Evolutionary conservation across 176 grass and related monocot genomes (phyloP), one percentile per base, ranked within the genome.

Genomic region (Eragrostis curvula): DNA sequence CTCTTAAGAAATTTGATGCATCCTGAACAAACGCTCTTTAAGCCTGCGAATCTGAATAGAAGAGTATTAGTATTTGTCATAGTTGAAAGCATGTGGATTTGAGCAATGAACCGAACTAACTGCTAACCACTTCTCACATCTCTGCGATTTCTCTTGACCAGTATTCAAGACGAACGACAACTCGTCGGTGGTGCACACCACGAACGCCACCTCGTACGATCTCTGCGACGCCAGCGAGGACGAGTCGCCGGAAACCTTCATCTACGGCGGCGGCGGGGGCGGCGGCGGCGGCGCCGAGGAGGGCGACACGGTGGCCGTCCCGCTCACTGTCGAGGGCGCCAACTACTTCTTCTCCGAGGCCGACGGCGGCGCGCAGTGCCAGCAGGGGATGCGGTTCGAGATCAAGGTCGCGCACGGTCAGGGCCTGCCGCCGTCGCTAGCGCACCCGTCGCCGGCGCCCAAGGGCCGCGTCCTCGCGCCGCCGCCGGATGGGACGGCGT

Each of bases 111-210:
- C 3, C 7, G 16, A 30, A 65, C 25, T 5, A 8, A 50, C 3
- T 40, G 12, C 20, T 66, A 13, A 51, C 61, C 8, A 23, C 21
- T 63, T 5, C 36, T 21, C 3, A 8, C 2, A 17, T 44, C n/a
- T 64, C 16, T 18, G 15, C 28, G 75, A 32, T 47, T 20, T 25
- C 53, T 0, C 8, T 5, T 29, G 44, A 27, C 16, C 66, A 96
- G 93, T 92, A 71, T 97, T 97, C 89, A 85, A 97, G 30, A 97
- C 94, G 53, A 85, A 97, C 79, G 86, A 84, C 67, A 92, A 88
- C 75, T 91, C 89, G 5, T 85, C 82, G 43, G 89, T 97, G 60
- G 83, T 88, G 44, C 85, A 92, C 14, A 92, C 91, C 7, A 21
- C 56, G 10, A 97, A 94, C 71, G 42, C 72, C 49, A 97, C 94